phyloP scores from a whole-genome alignment of 2,329 filamentous ascomycete genomes.

The Fusarium scirpi region DNA sequence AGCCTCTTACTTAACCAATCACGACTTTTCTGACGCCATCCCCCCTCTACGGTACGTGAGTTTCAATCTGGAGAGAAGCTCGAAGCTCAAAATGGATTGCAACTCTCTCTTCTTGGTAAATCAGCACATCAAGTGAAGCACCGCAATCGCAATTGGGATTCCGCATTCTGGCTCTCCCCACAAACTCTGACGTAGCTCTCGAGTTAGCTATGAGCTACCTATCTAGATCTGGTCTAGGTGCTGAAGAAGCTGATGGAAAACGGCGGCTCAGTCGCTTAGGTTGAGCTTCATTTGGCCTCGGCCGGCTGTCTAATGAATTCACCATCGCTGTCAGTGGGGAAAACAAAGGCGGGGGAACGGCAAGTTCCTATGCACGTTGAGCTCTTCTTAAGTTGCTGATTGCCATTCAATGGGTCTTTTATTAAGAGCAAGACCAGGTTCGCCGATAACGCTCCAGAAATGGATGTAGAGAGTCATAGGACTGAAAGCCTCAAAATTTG shows the following conservation, averaged over 20 bases:
- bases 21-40: conserved; percentile 6
- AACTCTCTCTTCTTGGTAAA: background rate
- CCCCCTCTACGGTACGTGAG: conserved; percentile 7
- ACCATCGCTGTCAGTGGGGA: conserved; percentile 27
- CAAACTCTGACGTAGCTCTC: conserved; percentile 14
- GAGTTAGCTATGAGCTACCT: conserved; percentile 9
- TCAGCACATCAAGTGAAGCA: conserved; percentile 6
- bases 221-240: conserved; percentile 16
- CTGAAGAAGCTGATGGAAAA: conserved; percentile 28
- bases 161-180: background rate
- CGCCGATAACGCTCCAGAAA: background rate
- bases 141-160: conserved; percentile 3
- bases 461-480: background rate
- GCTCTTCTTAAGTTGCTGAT: conserved; percentile 1
- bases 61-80: background rate
- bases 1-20: conserved; percentile 16
- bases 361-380: background rate
- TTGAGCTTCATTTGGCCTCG: conserved; percentile 12
- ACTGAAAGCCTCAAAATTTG: background rate
- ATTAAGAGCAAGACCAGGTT: background rate
- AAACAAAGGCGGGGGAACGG: conserved; percentile 17
- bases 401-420: background rate
- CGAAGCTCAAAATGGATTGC: background rate
- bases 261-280: conserved; percentile 17
- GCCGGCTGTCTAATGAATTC: conserved; percentile 19